Percentiles rank a stretch among this genome's conserved stretches.
Conservation (phyloP, 805 yeast species). For the Candida ficus region DNA sequence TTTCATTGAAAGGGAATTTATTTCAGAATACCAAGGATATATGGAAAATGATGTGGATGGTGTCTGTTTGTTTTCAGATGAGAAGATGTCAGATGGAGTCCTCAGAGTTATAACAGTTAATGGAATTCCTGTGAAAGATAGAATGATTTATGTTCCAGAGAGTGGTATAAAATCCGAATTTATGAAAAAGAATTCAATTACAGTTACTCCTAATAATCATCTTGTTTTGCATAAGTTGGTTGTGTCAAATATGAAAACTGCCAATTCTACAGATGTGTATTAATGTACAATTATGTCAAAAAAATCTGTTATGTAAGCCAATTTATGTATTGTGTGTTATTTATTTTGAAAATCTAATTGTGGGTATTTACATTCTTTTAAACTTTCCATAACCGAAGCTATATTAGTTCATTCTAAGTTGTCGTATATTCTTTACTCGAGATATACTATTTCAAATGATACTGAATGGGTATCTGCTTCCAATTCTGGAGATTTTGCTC, state of each 20-base stretch:
- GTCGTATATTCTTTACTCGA: background rate
- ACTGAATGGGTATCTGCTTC: conserved; percentile 13
- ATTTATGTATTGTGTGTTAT: too few species aligned
- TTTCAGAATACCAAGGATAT: conserved; percentile 8
- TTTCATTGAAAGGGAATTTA: conserved; percentile 24
- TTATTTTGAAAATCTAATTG: too few species aligned
- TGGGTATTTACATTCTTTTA: too few species aligned
- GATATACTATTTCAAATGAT: too few species aligned
- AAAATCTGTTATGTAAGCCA: background rate
- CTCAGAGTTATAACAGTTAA: conserved; percentile 19
- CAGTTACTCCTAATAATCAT: conserved; percentile 6
- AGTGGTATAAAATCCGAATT: background rate
- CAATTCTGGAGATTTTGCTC: conserved; percentile 11
- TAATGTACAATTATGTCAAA: too few species aligned
- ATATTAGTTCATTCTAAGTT: too few species aligned
- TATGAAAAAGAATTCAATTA: background rate
- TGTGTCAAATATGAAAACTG: conserved; percentile 5
- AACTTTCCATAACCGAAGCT: too few species aligned
- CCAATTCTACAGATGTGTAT: background rate
- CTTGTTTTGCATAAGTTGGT: conserved; percentile 3
- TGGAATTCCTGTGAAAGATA: conserved; percentile 15
- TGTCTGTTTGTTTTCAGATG: conserved; percentile 11
- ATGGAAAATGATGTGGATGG: conserved; percentile 7
- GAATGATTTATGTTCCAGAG: conserved; percentile 11
- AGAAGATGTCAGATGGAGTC: conserved; percentile 11